Base-by-base conservation (phyloP, 2,329 filamentous ascomycete species). In the Phaeosphaeriaceae sp. region DNA sequence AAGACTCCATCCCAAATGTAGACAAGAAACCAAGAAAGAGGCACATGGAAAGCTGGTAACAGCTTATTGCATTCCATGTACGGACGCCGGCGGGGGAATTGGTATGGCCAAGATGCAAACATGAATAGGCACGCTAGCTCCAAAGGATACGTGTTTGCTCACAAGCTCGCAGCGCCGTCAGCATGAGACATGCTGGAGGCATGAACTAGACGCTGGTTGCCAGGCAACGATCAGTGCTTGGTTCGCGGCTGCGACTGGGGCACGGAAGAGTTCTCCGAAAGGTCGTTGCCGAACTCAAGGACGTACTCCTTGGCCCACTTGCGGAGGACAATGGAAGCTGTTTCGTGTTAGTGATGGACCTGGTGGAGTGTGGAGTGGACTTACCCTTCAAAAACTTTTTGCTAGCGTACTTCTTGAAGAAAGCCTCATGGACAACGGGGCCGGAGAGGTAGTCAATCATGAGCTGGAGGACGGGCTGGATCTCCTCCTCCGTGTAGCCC, bases 331-430 rank as follows among this genome's bases (percentile, higher is more conserved):
- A 98, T 93, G 24, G 94, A 97, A 70, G 93, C 94, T 97, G 59
- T 13, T 19, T 6, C 3, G 26, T 47, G 56, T 71, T 63, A 74
- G 68, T 49, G 15, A 44, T 49, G 54, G 7, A 7, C 8, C 23
- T 1, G 9, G 42, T 11, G 15, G 4, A 15, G 26, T 4, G 7
- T 2, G 30, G 22, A 35, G 40, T 17, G 19, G 24, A 56, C 86
- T 81, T 88, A 97, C 94, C 94, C 84, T 99, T 99, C 72, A 98
- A 83, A 82, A 98, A 99, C 82, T 97, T 97, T 85, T 98, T 99
- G 87, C 93, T 97, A 56, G 95, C 95, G 78, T 99, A 99, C 81
- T 99, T 99, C 87, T 97, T 97, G 86, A 97, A 98, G 85, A 99
- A 97, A 40, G 95, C 96, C 78, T 98, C 94, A 75, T 99, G 95